These are phyloP conservation scores for Cercospora sp. DNA, from an alignment of 2,329 filamentous ascomycete species.

Conservation along the genomic window DNA sequence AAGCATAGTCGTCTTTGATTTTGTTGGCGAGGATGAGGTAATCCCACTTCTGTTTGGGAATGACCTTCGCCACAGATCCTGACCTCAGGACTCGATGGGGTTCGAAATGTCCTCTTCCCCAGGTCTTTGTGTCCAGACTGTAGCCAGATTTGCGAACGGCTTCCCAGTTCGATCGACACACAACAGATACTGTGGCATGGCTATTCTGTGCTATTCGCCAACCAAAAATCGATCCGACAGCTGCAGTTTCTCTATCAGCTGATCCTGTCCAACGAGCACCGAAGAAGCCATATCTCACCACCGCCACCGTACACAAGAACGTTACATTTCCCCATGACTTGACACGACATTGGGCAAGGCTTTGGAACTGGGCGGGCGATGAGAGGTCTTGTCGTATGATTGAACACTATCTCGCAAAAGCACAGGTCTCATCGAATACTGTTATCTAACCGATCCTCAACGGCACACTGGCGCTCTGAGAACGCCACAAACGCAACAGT, in stretches of 20 bases:
- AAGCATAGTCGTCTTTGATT: conserved; percentile 21
- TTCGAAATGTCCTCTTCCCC: conserved; percentile 28
- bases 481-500: neutral
- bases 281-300: conserved; percentile 13
- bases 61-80: conserved; percentile 8
- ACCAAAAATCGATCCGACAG: conserved; percentile 30
- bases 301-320: conserved; percentile 26
- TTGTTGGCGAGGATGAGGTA: conserved; percentile 32
- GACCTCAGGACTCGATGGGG: conserved; percentile 25
- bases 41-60: conserved; percentile 22
- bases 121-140: conserved; percentile 25
- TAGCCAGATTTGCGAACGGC: conserved; percentile 23
- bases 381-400: neutral
- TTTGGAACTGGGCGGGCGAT: neutral
- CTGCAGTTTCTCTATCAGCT: conserved; percentile 3
- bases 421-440: neutral
- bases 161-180: conserved; percentile 31
- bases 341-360: neutral
- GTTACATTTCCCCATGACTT: conserved; percentile 12
- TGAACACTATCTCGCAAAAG: neutral
- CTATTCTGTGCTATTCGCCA: conserved; percentile 31
- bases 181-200: conserved; percentile 26
- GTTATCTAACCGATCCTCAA: neutral
- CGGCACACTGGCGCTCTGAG: neutral
- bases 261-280: neutral